Evolutionary conservation across 2,329 filamentous ascomycete genomes (phyloP), one percentile per base, ranked within the genome.

Genomic region (Ceratocystis alfenasii): DNA sequence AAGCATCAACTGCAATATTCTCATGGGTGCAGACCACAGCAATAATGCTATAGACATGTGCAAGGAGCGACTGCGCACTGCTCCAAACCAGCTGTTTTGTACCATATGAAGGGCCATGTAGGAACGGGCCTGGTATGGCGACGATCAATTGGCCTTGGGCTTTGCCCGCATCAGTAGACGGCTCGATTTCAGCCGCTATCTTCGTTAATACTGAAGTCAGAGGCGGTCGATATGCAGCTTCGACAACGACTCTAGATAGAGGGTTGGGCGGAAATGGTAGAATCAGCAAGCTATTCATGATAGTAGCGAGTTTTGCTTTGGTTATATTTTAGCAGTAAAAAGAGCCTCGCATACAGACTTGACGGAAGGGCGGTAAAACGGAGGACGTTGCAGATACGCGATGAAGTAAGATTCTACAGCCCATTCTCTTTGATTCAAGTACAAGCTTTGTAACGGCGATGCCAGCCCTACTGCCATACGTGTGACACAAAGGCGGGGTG

Each of bases 21-120:
- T 83, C 78, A 69, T 84, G 80, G 12, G 86, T 83, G 69, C 87
- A 90, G n/a, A 90, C 78, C 59, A 86, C 77, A 44, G 87, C 87
- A 66, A 94, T 78, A 62, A 96, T 80, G 71, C 86, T 85, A 79
- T 97, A 97, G 28, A 95, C 73, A 30, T 83, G 83, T 2, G 88
- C 88, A 25, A 96, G 76, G 4, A 93, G 78, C n/a, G 81, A 79
- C 74, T 96, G 90, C 0, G 86, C 82, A n/a, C 80, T 76, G 44
- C 79, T 73, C 81, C 91, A 95, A 20, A 83, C 77, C 59, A 83
- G 76, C 28, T 81, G 78, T 70, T 82, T 50, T 68, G 80, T 59
- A 81, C 78, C 36, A 76, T 68, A 28, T 78, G 76, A 41, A 76
- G 75, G 22, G 82, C 80, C 60, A 79, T 20, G 76, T 12, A 91